These are phyloP conservation scores for Sabuloglossum arenarium DNA, from an alignment of 495 filamentous ascomycete species.

Conservation along the genomic window DNA sequence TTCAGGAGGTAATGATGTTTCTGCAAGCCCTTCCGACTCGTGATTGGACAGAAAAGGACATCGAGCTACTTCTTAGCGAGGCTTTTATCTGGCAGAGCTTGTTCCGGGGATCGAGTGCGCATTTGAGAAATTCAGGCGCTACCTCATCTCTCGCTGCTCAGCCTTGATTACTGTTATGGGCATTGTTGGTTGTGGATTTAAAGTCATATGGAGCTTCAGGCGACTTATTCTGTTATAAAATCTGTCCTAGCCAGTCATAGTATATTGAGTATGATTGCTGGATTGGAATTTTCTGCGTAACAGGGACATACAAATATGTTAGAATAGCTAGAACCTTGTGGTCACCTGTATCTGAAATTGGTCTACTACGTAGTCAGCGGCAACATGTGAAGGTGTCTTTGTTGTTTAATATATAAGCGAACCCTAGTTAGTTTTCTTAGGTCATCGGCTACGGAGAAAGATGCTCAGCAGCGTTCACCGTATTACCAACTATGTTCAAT, in stretches of 20 bases:
- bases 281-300: not conserved
- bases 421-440: too few relatives aligned
- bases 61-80: conserved; percentile 86
- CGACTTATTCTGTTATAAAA: not conserved
- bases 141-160: not conserved
- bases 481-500: not conserved
- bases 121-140: conserved; percentile 36
- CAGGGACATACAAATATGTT: not conserved
- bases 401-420: not conserved
- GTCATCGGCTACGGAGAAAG: not conserved
- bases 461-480: not conserved
- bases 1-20: conserved; percentile 96
- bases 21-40: conserved; percentile 87
- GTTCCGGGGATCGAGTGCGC: conserved; percentile 72
- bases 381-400: too few relatives aligned
- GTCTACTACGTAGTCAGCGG: too few relatives aligned
- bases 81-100: conserved; percentile 92
- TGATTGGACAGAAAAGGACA: conserved; percentile 92
- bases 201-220: not conserved
- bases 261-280: not conserved
- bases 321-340: not conserved
- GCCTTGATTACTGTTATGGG: not conserved
- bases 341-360: not conserved
- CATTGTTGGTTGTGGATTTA: not conserved
- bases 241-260: not conserved